Evolutionary conservation across 2,329 filamentous ascomycete species (phyloP).

Genomic region (Thelonectria discophora): DNA sequence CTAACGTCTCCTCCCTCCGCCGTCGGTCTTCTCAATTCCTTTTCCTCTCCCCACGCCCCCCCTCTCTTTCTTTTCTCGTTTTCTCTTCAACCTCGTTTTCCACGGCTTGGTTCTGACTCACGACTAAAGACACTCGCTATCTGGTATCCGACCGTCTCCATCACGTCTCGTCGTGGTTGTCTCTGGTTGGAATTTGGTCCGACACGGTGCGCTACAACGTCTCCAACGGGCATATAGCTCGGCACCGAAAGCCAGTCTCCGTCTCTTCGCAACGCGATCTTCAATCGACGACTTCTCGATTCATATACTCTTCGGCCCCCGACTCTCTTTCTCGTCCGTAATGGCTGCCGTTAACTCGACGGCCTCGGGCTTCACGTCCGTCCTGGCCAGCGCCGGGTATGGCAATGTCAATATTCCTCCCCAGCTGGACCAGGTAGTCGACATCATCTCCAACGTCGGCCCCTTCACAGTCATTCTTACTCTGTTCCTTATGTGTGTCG

Average conservation of each 20-base stretch:
- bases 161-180: slow-evolving; percentile 1
- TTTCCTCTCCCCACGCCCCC: slow-evolving; percentile 18
- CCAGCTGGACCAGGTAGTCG: slow-evolving; percentile 64
- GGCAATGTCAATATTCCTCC: slow-evolving; percentile 60
- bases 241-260: neutral
- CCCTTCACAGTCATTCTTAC: slow-evolving; percentile 73
- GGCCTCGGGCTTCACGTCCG: slow-evolving; percentile 75
- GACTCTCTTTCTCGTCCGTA: slow-evolving; percentile 25
- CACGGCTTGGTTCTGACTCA: slow-evolving; percentile 4
- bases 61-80: slow-evolving; percentile 9
- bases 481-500: slow-evolving; percentile 73
- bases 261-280: slow-evolving; percentile 9
- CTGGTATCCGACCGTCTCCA: slow-evolving; percentile 6
- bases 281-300: slow-evolving; percentile 3
- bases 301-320: slow-evolving; percentile 5
- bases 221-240: neutral
- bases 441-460: slow-evolving; percentile 65
- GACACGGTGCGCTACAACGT: neutral
- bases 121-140: slow-evolving; percentile 8
- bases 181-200: neutral
- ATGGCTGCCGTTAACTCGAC: slow-evolving; percentile 69
- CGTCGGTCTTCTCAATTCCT: slow-evolving; percentile 6
- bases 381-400: slow-evolving; percentile 68
- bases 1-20: slow-evolving; percentile 26
- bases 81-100: slow-evolving; percentile 14